Evolutionary conservation across 495 filamentous ascomycete genomes (phyloP), one percentile per base, ranked within the genome.

Genomic region (Tuber magnatum): DNA sequence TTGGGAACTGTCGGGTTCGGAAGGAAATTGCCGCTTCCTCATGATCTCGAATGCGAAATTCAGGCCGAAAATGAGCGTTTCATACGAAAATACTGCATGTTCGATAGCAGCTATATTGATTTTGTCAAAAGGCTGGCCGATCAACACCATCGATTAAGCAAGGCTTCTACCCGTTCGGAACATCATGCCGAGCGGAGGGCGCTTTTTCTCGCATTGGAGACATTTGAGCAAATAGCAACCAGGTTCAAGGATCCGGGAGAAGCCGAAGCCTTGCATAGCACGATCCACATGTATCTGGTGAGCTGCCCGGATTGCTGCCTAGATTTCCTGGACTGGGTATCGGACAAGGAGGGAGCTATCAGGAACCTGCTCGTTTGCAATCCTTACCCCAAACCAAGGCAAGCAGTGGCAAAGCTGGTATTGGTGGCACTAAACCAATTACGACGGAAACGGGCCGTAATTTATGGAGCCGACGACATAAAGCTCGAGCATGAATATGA

Each of bases 61-160:
- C 84, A 87, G 10, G 85, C 87, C 77, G 90, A 94, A 46, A 97
- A 97, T 80, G 89, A 90, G 77, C 56, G 86, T 10, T 87, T 92
- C 69, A 86, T 96, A 68, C 88, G 92, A 74, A 89, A 90, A 38
- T 93, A 95, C 80, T 94, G 92, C 83, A 86, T 97, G 71, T 91
- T 91, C 81, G 93, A 96, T 81, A 89, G 89, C 7, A 86, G 86
- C 28, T 92, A 97, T 77, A 85, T 90, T 20, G 78, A 83, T 10
- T 94, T 97, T 78, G 87, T 93, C 71, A 85, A 85, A 39, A 84
- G 85, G 73, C 81, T 93, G 18, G 83, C 97, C 4, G 79, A 82
- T 68, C 81, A 85, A 81, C 77, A 86, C 81, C 85, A 86, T 44
- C 80, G 82, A 70, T 81, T 84, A 72, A 85, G 83, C 78, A 83